Evolutionary conservation across 441 rosid genomes (phyloP), one percentile per base, ranked within the genome.

Genomic region (Euphorbia celastroides): DNA sequence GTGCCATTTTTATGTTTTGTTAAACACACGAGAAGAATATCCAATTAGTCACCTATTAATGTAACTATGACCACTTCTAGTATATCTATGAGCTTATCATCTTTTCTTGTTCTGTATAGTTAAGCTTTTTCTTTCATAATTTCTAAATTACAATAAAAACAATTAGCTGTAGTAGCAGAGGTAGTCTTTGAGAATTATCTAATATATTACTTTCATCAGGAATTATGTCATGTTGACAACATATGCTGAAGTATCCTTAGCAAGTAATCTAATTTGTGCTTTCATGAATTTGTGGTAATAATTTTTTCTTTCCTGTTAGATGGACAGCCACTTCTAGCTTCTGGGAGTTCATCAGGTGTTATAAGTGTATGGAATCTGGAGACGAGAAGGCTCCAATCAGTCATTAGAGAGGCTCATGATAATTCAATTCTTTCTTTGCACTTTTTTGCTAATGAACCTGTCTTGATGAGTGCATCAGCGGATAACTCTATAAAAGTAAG

Each of bases 351-450:
- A 63, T 89, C 82, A 64, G 99, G 99, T 81, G 96, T 89, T 70
- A 88, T 94, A 70, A 92, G 96, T 82, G 73, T 91, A 72, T 94
- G 99, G 99, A 94, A 94, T 88, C 96, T 94, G 52, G 89, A 88
- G 72, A 89, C 91, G 77, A 82, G 82, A 78, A 85, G 90, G 82
- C 96, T 92, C 36, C 92, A 91, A 71, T 81, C 99, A 2, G 90
- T 94, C 66, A 78, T 94, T 38, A 83, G 86, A 72, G 98, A 94
- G 76, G 99, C 99, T 72, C 98, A 94, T 84, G 96, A 92, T 71
- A 86, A 80, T 74, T 80, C 98, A 55, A 71, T 94, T 64, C 74
- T 84, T 74, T 84, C 97, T 36, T 79, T 94, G 79, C 91, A 87
- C 75, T 94, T 92, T 75, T 86, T 94, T 34, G 98, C 98, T 26